phyloP scores from a whole-genome alignment of 2,329 filamentous ascomycete species.

The Fusarium stilboides region DNA sequence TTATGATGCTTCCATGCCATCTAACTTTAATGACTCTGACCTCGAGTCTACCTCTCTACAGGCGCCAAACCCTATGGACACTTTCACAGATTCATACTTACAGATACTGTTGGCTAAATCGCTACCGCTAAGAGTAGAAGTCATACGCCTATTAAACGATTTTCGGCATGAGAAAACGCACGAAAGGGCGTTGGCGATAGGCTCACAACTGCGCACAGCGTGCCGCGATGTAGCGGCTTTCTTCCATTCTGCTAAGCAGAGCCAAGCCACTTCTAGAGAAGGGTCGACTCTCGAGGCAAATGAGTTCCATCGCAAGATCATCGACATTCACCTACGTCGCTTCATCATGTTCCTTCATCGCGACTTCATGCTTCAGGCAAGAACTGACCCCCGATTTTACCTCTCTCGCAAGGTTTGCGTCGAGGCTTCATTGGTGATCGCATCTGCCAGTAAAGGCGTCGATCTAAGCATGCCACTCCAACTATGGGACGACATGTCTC shows the following conservation, averaged over 20 bases:
- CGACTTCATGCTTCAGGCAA: slow-evolving; percentile 49
- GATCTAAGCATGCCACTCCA: slow-evolving; percentile 32
- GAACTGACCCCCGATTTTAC: slow-evolving; percentile 44
- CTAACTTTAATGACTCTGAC: slow-evolving; percentile 45
- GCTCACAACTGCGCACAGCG: slow-evolving; percentile 40
- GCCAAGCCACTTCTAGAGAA: background rate
- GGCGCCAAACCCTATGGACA: slow-evolving; percentile 13
- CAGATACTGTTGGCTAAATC: slow-evolving; percentile 45
- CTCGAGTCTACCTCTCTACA: slow-evolving; percentile 29
- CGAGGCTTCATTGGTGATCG: slow-evolving; percentile 46
- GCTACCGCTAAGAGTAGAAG: slow-evolving; percentile 40
- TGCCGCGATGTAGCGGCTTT: slow-evolving; percentile 46
- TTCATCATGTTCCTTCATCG: slow-evolving; percentile 50
- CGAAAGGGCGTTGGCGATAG: slow-evolving; percentile 39
- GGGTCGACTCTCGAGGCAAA: slow-evolving; percentile 29
- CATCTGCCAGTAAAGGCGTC: slow-evolving; percentile 34
- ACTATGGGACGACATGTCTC: slow-evolving; percentile 44
- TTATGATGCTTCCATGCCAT: slow-evolving; percentile 42
- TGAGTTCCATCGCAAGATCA: slow-evolving; percentile 45
- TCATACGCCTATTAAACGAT: slow-evolving; percentile 44
- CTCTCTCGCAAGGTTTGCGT: slow-evolving; percentile 48
- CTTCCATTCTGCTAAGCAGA: slow-evolving; percentile 32
- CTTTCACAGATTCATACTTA: slow-evolving; percentile 44
- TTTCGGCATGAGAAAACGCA: slow-evolving; percentile 42
- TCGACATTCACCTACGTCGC: slow-evolving; percentile 47